Conservation (phyloP, 2,329 filamentous ascomycete species). For the Botrytis porri region DNA sequence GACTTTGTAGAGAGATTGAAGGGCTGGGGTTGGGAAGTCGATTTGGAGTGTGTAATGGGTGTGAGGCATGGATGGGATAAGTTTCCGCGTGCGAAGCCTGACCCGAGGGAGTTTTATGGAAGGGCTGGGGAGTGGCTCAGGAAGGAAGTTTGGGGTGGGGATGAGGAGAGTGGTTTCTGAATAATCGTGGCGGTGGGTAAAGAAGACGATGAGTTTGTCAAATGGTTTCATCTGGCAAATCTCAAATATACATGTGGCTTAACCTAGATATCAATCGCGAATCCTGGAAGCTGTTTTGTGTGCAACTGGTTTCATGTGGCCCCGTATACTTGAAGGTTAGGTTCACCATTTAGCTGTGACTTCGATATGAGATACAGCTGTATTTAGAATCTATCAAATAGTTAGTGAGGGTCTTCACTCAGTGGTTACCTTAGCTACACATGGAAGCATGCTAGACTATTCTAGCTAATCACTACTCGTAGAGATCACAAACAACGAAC, state of each 20-base stretch:
- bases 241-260: background rate
- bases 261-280: background rate
- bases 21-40: conserved; percentile 28
- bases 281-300: background rate
- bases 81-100: conserved; percentile 9
- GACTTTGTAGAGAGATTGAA: conserved; percentile 27
- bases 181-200: background rate
- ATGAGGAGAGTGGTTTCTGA: background rate
- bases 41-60: conserved; percentile 26
- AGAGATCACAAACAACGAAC: background rate
- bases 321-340: background rate
- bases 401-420: fast-evolving
- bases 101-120: conserved; percentile 14
- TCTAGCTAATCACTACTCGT: background rate
- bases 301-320: background rate
- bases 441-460: background rate
- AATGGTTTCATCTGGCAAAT: background rate
- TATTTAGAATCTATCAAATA: background rate
- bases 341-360: background rate
- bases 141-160: conserved; percentile 9
- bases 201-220: background rate
- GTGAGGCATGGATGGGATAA: conserved; percentile 33
- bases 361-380: background rate
- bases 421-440: background rate
- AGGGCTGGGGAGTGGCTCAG: conserved; percentile 11